Evolutionary conservation across 2,329 filamentous ascomycete genomes (phyloP).

Genomic region (Pezicula rhizophila): DNA sequence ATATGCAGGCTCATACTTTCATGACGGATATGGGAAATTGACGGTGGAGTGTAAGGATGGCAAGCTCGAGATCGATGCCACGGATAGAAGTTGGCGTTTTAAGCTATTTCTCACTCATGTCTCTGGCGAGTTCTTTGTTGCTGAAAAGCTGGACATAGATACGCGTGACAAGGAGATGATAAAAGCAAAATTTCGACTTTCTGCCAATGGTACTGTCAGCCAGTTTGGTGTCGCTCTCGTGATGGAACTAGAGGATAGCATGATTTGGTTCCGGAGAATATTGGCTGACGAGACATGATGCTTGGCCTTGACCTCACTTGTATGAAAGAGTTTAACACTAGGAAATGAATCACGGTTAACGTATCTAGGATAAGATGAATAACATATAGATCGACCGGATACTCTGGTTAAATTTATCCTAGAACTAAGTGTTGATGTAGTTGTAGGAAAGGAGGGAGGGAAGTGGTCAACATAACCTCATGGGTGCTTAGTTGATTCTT

Average conservation of each 20-base stretch:
- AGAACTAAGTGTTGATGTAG: too few species aligned
- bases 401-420: too few species aligned
- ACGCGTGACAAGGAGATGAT: background rate
- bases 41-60: conserved; percentile 7
- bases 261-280: conserved; percentile 11
- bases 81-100: conserved; percentile 10
- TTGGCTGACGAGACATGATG: background rate
- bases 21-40: conserved; percentile 9
- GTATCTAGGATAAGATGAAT: too few species aligned
- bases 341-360: too few species aligned
- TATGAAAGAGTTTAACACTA: too few species aligned
- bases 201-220: conserved; percentile 3
- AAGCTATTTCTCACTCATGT: conserved; percentile 8
- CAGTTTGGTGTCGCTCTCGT: conserved; percentile 7
- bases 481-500: too few species aligned
- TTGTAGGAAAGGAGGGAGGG: too few species aligned
- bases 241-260: conserved; percentile 5
- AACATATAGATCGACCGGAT: too few species aligned
- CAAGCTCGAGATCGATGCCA: conserved; percentile 8
- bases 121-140: conserved; percentile 12
- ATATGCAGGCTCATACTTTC: conserved; percentile 9
- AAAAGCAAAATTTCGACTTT: conserved; percentile 9
- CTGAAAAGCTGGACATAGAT: conserved; percentile 4
- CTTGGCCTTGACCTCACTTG: too few species aligned
- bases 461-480: too few species aligned